Base-by-base conservation (phyloP, 495 filamentous ascomycete species). In the Trichoderma erinaceum region DNA sequence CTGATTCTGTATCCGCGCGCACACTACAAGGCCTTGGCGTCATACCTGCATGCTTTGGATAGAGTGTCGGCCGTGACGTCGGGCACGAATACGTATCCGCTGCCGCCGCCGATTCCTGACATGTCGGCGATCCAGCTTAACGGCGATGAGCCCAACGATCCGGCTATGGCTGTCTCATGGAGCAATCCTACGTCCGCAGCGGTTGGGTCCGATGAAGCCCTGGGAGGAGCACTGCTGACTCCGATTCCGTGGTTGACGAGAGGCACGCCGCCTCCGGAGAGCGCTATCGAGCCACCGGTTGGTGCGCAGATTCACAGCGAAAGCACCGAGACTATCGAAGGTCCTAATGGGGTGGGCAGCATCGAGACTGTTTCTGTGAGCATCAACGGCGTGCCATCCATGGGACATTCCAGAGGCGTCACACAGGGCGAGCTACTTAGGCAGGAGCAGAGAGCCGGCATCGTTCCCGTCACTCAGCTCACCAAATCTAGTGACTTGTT, bases 11-110 rank as follows among this genome's bases (percentile, higher is more conserved):
- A 76, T 21, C 95, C 95, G 8, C 89, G 79, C 48, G 80, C 83
- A 52, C 92, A 97, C 76, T 97, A 99, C 78, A 83, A 83, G 41
- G 89, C 87, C 41, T 83, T 97, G 5, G 85, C 90, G 6, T 86
- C 92, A 27, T 99, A 93, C 75, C 87, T 99, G 68, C 89, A 92
- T 68, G 96, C 95, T 8, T 83, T 98, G 15, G 92, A 97, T 73
- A 90, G 96, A 65, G 91, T 97, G 18, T 87, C 97, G 44, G 92
- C 90, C 48, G 96, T 98, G 69, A 94, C 92, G n/a, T 93, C 89
- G 66, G 84, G 86, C 32, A 84, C 87, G 7, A 87, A 92, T 65
- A 79, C 88, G 21, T 99, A 97, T 75, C 95, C 96, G 0, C 85
- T 98, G 5, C 90, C 89, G 0, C 82, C 83, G 0, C 85, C 87